Conservation (phyloP, 768 basidiomycete genomes). For the Hypholoma sublateritium region DNA sequence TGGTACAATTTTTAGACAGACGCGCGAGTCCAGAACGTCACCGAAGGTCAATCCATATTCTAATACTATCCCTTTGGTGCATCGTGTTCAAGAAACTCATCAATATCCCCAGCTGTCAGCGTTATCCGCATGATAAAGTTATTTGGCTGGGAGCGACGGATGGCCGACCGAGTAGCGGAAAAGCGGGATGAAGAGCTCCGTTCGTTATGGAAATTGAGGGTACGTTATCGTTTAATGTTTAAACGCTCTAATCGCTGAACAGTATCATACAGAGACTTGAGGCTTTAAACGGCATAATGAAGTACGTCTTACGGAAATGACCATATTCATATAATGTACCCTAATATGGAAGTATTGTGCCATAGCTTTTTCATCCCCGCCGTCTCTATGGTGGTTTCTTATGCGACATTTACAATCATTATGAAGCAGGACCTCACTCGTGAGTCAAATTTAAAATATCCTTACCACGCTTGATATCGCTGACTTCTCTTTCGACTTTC, state of each 20-base stretch:
- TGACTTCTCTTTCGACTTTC: background rate
- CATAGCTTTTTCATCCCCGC: conserved; percentile 59
- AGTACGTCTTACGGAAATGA: background rate
- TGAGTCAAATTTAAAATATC: conserved; percentile 14
- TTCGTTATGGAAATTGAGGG: conserved; percentile 35
- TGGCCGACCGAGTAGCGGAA: conserved; percentile 47
- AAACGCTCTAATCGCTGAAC: background rate
- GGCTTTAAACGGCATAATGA: background rate
- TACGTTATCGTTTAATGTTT: background rate
- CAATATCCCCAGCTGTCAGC: conserved; percentile 37
- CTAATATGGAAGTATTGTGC: background rate
- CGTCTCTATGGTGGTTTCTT: conserved; percentile 64
- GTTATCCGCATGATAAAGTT: conserved; percentile 55
- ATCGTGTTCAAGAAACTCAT: background rate
- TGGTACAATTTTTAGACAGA: conserved; percentile 34
- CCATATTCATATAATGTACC: background rate
- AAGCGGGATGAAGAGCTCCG: conserved; percentile 63
- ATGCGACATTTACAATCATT: conserved; percentile 49
- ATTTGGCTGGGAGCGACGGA: conserved; percentile 59
- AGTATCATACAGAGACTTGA: background rate
- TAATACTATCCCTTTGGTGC: background rate
- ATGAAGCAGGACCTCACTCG: conserved; percentile 23
- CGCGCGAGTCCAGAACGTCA: conserved; percentile 57
- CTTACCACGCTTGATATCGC: conserved; percentile 30
- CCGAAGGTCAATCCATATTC: conserved; percentile 44